Evolutionary conservation across 2,329 filamentous ascomycete genomes (phyloP).

Genomic region (Cercospora zeae-maydis): DNA sequence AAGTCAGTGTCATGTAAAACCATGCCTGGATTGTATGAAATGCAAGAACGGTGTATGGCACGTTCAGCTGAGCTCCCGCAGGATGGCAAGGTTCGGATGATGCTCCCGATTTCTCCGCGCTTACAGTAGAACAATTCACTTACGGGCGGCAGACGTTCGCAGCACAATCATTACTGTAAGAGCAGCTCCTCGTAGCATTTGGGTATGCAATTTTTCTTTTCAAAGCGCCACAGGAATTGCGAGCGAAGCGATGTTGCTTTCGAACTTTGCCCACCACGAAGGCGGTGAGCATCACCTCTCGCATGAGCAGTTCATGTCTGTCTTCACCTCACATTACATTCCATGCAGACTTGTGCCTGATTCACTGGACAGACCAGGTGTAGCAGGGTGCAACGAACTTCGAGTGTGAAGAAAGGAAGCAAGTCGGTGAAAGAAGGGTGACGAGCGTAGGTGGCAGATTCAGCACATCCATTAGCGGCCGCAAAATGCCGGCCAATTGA

Average conservation of each 20-base stretch:
- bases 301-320: background rate
- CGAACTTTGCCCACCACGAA: background rate
- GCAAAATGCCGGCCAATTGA: background rate
- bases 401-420: constrained; percentile 3
- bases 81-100: background rate
- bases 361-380: background rate
- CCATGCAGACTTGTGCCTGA: background rate
- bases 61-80: background rate
- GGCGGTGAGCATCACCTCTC: background rate
- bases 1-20: background rate
- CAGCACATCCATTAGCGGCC: background rate
- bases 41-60: background rate
- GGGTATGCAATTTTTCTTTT: background rate
- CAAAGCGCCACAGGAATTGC: background rate
- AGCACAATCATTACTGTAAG: background rate
- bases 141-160: background rate
- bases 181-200: background rate
- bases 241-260: background rate
- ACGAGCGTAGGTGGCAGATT: background rate
- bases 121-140: background rate
- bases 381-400: background rate
- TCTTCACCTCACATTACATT: background rate
- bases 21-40: background rate
- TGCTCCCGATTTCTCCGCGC: background rate
- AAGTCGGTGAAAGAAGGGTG: background rate